Base-by-base conservation (phyloP, 2,329 filamentous ascomycete species). In the Hypocreales sp. region DNA sequence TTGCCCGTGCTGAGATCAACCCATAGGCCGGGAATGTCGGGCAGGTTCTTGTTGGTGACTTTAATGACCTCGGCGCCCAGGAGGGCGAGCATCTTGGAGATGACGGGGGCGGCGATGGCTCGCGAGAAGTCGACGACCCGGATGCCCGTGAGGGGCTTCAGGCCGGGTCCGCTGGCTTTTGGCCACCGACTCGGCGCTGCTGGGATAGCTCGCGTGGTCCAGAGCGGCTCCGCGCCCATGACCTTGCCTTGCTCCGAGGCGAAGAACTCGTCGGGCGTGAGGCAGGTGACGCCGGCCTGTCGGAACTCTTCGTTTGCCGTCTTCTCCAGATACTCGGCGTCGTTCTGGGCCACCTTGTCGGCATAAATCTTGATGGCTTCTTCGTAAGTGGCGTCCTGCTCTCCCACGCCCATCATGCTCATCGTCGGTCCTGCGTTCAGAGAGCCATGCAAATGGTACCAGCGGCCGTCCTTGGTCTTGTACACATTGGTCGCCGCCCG, bases 51-150 rank as follows among this genome's bases (percentile, higher is more conserved):
- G 3, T 67, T 69, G 2, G 75, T 80, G 21, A 82, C 58, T 41
- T 79, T 76, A 33, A 82, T 57, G 2, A 83, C 75, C 28, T 72
- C 64, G 7, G 78, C 78, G 7, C 78, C 78, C 41, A 80, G 72
- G 27, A 78, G 75, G 12, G 75, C 75, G 1, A 83, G 61, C 0
- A 68, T 68, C 22, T 71, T 67, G 8, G 70, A 69, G 29, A 79
- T 72, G 2, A 72, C 66, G 8, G 77, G 76, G 0, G 73, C 76
- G 8, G 77, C 77, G 34, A 83, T 79, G 31, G 82, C 70, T 12
- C 77, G 69, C 40, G 72, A 78, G 26, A 82, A 53, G 45, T 83
- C 78, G 6, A 83, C 58, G 5, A 82, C 75, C 30, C 72, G 72
- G 39, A 82, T 58, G 1, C 76, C 76, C 47, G 56, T 21, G 57